Evolutionary conservation across 805 yeast species (phyloP).

Genomic region (Candida ponderosae): DNA sequence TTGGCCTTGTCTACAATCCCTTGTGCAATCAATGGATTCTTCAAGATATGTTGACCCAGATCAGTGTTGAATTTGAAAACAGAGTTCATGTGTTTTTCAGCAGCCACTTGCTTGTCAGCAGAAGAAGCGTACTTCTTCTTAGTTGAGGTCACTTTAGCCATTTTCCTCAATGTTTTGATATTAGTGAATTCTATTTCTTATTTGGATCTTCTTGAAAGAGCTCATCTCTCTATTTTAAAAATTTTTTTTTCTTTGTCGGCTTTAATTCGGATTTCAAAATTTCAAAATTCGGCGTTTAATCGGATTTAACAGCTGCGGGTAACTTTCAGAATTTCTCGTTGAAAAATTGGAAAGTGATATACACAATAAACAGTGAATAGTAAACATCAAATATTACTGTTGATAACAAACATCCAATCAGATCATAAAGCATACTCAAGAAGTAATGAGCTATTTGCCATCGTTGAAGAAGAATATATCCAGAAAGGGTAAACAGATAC

Average conservation of each 20-base stretch:
- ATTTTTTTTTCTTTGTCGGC: constrained; percentile 1
- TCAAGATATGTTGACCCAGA: constrained; percentile 93
- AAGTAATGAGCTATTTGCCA: neutral
- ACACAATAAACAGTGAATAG: too few species aligned
- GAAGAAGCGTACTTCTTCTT: constrained; percentile 49
- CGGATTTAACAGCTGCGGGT: too few species aligned
- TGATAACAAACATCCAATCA: too few species aligned
- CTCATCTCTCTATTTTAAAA: constrained; percentile 1
- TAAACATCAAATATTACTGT: too few species aligned
- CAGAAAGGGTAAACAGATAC: constrained; percentile 13
- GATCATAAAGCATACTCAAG: neutral
- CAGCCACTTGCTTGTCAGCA: constrained; percentile 52
- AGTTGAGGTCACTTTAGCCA: constrained; percentile 38
- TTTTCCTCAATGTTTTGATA: neutral
- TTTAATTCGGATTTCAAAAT: too few species aligned
- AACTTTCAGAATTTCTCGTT: too few species aligned
- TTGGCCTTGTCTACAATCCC: constrained; percentile 97
- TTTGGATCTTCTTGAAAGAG: neutral
- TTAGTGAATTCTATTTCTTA: neutral
- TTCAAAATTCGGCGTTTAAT: too few species aligned
- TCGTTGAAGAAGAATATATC: constrained; percentile 22
- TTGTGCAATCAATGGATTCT: constrained; percentile 94
- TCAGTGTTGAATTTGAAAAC: constrained; percentile 97
- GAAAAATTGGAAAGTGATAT: too few species aligned
- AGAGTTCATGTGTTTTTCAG: constrained; percentile 63